Conservation (phyloP, 108 stramenopile genomes). For the Conticribra weissflogii region DNA sequence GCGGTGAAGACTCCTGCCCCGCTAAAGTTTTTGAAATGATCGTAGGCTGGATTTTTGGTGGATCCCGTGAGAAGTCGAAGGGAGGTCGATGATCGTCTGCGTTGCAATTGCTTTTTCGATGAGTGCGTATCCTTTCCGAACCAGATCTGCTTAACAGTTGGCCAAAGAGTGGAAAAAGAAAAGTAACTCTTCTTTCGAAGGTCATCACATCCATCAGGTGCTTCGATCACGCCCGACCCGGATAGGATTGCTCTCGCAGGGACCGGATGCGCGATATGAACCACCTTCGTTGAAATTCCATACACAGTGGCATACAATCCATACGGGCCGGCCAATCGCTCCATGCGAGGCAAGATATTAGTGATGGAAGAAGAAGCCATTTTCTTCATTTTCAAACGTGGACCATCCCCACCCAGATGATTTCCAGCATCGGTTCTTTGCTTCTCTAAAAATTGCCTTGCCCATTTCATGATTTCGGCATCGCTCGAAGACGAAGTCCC, state of each 20-base stretch:
- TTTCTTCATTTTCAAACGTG: slow-evolving; percentile 61
- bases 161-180: no score
- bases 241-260: slow-evolving; percentile 71
- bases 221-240: slow-evolving; percentile 24
- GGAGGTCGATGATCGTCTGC: not conserved
- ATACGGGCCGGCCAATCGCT: slow-evolving; percentile 82
- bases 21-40: slow-evolving; percentile 92
- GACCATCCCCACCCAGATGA: no score
- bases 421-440: not conserved
- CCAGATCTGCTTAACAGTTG: no score
- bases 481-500: no score
- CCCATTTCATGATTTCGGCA: slow-evolving; percentile 22
- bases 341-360: slow-evolving; percentile 87
- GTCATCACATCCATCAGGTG: not conserved
- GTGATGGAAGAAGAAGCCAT: slow-evolving; percentile 77
- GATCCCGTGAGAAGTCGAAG: slow-evolving; percentile 49
- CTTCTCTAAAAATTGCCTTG: slow-evolving; percentile 16
- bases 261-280: slow-evolving; percentile 91
- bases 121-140: no score
- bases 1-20: slow-evolving; percentile 93
- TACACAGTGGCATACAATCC: slow-evolving; percentile 95
- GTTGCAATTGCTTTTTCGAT: not conserved
- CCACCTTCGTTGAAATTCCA: slow-evolving; percentile 77
- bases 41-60: slow-evolving; percentile 87
- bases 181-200: no score